phyloP scores from a whole-genome alignment of 805 yeast genomes.

The Tetrapisispora phaffii region DNA sequence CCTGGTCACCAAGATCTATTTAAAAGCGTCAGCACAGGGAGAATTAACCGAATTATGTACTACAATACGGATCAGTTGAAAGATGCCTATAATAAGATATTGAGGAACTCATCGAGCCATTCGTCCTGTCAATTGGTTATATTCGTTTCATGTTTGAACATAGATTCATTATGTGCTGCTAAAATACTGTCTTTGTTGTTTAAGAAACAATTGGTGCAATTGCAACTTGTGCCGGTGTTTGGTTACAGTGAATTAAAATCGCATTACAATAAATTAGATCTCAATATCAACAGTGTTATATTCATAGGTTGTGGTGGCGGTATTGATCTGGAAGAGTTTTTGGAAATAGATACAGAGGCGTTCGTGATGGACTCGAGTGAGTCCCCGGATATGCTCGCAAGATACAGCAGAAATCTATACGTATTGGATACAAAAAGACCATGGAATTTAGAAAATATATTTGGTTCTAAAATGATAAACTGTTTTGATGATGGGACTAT shows the following conservation, averaged over 20 bases:
- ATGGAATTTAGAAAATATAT: slow-evolving; percentile 89
- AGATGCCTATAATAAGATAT: slow-evolving; percentile 56
- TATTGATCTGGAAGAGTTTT: slow-evolving; percentile 70
- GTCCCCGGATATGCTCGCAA: slow-evolving; percentile 21
- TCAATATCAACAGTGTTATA: slow-evolving; percentile 64
- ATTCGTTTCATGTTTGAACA: slow-evolving; percentile 81
- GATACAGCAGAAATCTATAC: slow-evolving; percentile 52
- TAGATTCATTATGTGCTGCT: slow-evolving; percentile 88
- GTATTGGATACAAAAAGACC: slow-evolving; percentile 90
- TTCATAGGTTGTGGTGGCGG: slow-evolving; percentile 90
- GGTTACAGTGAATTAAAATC: slow-evolving; percentile 73
- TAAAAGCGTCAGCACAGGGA: too few relatives aligned
- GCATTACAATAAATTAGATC: slow-evolving; percentile 57
- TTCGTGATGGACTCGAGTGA: slow-evolving; percentile 30
- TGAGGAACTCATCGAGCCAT: slow-evolving; percentile 69
- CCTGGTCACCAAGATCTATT: too few relatives aligned
- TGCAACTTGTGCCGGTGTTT: slow-evolving; percentile 83
- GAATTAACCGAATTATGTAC: slow-evolving; percentile 55
- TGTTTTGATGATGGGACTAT: slow-evolving; percentile 85
- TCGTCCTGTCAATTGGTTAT: slow-evolving; percentile 84
- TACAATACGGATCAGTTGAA: slow-evolving; percentile 62
- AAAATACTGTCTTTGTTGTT: slow-evolving; percentile 61
- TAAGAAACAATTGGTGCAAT: slow-evolving; percentile 74
- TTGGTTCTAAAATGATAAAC: slow-evolving; percentile 65
- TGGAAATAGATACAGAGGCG: slow-evolving; percentile 51